A percentile compares a stretch with the other conserved stretches of the same genome.
Conservation (phyloP, 495 filamentous ascomycete genomes). For the Opeltia flavorubescens region DNA sequence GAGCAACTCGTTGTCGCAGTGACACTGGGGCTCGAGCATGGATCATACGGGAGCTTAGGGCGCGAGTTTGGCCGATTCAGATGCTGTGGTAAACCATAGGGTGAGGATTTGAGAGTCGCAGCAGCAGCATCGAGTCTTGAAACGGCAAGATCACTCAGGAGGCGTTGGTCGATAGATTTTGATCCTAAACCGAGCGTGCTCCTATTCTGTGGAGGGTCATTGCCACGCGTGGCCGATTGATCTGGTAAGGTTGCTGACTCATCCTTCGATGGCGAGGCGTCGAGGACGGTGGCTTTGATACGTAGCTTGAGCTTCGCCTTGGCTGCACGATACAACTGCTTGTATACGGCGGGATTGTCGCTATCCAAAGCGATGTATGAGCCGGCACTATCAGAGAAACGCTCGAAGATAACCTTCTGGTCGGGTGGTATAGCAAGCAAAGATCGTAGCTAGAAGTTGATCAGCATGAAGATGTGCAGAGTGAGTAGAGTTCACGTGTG, state of each 20-base stretch:
- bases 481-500: background rate
- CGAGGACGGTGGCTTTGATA: slow-evolving; percentile 50
- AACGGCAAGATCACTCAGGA: background rate
- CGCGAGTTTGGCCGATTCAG: background rate
- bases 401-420: slow-evolving; percentile 65
- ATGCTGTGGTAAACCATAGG: background rate
- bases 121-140: background rate
- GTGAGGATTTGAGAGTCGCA: background rate
- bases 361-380: slow-evolving; percentile 68
- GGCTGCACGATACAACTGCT: slow-evolving; percentile 89
- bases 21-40: background rate
- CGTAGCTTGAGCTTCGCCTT: slow-evolving; percentile 98
- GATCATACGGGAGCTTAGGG: background rate
- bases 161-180: background rate
- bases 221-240: slow-evolving; percentile 11
- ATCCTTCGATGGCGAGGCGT: background rate
- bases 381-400: slow-evolving; percentile 87
- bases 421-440: slow-evolving; percentile 57
- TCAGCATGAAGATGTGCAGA: background rate
- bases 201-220: slow-evolving; percentile 13
- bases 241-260: slow-evolving; percentile 1
- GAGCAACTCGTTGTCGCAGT: background rate
- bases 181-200: background rate
- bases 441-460: slow-evolving; percentile 48
- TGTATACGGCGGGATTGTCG: slow-evolving; percentile 72